Evolutionary conservation across 2,329 filamentous ascomycete species (phyloP).

Genomic region (Cladosporium sp.): DNA sequence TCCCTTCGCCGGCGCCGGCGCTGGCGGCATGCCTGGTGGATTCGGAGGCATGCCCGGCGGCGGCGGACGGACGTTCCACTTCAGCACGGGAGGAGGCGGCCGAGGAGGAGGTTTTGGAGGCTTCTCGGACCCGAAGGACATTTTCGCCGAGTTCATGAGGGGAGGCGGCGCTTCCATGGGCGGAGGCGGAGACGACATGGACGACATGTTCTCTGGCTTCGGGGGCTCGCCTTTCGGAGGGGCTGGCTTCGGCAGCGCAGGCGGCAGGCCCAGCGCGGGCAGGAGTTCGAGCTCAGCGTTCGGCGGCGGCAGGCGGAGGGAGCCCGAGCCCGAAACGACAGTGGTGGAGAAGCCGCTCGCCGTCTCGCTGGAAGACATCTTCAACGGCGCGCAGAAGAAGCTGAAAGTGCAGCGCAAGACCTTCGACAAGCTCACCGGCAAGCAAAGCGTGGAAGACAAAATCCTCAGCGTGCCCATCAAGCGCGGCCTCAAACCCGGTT

Average conservation of each 20-base stretch:
- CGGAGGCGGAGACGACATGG: constrained; percentile 35
- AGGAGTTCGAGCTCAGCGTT: constrained; percentile 10
- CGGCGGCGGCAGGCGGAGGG: constrained; percentile 34
- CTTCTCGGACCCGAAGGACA: constrained; percentile 78
- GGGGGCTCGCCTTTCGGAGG: constrained; percentile 29
- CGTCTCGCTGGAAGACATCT: constrained; percentile 84
- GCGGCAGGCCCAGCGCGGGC: constrained; percentile 26
- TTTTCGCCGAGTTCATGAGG: constrained; percentile 79
- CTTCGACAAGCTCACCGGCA: constrained; percentile 74
- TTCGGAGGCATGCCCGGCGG: constrained; percentile 56
- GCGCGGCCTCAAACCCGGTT: constrained; percentile 89
- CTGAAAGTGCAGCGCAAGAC: constrained; percentile 98
- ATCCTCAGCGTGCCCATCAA: constrained; percentile 95
- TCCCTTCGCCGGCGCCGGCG: constrained; percentile 33
- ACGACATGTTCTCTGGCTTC: constrained; percentile 12
- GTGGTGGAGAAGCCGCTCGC: constrained; percentile 82
- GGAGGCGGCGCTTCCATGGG: constrained; percentile 33
- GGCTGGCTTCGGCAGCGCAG: constrained; percentile 18
- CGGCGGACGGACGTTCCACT: constrained; percentile 60
- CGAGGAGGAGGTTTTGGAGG: constrained; percentile 62
- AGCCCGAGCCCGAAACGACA: constrained; percentile 75
- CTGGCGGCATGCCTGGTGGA: constrained; percentile 24
- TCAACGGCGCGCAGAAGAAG: constrained; percentile 84
- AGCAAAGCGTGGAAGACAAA: constrained; percentile 81
- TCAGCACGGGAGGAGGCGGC: constrained; percentile 50